Evolutionary conservation across 2,329 filamentous ascomycete species (phyloP).

Genomic region (Leptographium flavum): DNA sequence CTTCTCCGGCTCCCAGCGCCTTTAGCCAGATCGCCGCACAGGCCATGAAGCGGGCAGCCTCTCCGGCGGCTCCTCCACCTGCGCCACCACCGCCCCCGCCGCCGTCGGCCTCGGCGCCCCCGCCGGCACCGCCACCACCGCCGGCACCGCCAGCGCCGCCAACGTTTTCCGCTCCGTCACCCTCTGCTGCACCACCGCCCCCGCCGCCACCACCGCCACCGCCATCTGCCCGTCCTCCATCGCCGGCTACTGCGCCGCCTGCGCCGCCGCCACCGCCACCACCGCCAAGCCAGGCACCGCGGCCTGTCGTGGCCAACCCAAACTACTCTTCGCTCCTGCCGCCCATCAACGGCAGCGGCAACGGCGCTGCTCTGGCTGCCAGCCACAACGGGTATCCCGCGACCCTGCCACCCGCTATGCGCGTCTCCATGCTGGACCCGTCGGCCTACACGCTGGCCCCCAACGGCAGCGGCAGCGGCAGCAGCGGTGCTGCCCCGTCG

Average conservation of each 20-base stretch:
- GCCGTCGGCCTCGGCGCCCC: constrained; percentile 19
- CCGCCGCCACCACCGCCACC: constrained; percentile 16
- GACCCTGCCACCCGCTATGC: constrained; percentile 24
- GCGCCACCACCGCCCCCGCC: constrained; percentile 19
- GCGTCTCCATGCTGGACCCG: constrained; percentile 54
- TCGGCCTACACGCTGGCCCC: constrained; percentile 59
- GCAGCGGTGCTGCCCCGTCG: constrained; percentile 20
- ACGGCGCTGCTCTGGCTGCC: constrained; percentile 18
- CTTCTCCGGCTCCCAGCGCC: constrained; percentile 19
- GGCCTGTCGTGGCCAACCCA: no score
- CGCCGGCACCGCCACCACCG: constrained; percentile 8
- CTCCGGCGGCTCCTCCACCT: constrained; percentile 17
- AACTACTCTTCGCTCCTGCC: no score
- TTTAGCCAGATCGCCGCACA: constrained; percentile 23
- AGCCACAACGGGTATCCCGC: constrained; percentile 9
- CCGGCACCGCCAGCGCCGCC: constrained; percentile 18
- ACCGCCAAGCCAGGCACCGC: no score
- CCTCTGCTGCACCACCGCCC: background rate
- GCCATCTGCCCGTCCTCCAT: no score
- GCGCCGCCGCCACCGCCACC: constrained; percentile 15
- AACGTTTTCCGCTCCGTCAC: constrained; percentile 10
- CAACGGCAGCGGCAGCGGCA: constrained; percentile 33
- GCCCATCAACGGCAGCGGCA: constrained; percentile 23
- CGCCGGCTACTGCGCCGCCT: constrained; percentile 11
- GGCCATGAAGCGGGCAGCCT: constrained; percentile 23